phyloP scores from a whole-genome alignment of 2,329 filamentous ascomycete species.

The Ceratocystiopsis sp. region DNA sequence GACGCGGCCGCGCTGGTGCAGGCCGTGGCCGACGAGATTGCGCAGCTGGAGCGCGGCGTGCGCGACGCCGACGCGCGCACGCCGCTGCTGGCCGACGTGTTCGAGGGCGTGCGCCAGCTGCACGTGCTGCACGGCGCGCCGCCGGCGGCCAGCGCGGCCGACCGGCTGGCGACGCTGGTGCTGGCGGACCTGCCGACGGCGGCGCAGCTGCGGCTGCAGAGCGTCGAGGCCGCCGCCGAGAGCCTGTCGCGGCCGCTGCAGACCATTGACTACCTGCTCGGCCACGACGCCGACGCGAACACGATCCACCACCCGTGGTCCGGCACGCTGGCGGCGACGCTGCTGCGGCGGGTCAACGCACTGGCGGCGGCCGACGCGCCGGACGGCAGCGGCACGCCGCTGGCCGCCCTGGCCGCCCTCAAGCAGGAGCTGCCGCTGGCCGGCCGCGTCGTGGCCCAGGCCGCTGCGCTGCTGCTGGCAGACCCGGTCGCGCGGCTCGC shows the following conservation, averaged over 20 bases:
- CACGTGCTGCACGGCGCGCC: conserved; percentile 21
- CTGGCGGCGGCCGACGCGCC: too few relatives aligned
- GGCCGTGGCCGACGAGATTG: conserved; percentile 33
- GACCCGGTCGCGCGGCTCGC: conserved; percentile 34
- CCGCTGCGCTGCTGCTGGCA: conserved; percentile 29
- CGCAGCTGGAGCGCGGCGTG: conserved; percentile 29
- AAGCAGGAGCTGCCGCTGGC: conserved; percentile 48
- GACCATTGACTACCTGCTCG: conserved; percentile 28
- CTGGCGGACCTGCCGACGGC: conserved; percentile 29
- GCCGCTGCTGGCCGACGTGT: conserved; percentile 37
- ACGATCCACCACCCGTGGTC: conserved; percentile 30
- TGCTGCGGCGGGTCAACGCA: too few relatives aligned
- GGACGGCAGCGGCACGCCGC: too few relatives aligned
- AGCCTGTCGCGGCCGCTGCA: conserved; percentile 25
- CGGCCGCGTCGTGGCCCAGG: conserved; percentile 33
- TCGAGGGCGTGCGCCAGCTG: conserved; percentile 39
- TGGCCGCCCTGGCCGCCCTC: conserved; percentile 44
- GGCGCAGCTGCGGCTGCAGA: conserved; percentile 26
- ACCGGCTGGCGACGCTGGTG: conserved; percentile 16
- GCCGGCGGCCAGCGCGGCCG: background rate
- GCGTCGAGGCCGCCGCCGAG: conserved; percentile 15
- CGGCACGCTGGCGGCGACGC: conserved; percentile 28
- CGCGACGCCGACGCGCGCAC: conserved; percentile 22
- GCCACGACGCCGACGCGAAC: conserved; percentile 12
- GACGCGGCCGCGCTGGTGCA: conserved; percentile 29